Base-by-base conservation (phyloP, 2,329 filamentous ascomycete genomes). In the Myriosclerotinia duriaeana region DNA sequence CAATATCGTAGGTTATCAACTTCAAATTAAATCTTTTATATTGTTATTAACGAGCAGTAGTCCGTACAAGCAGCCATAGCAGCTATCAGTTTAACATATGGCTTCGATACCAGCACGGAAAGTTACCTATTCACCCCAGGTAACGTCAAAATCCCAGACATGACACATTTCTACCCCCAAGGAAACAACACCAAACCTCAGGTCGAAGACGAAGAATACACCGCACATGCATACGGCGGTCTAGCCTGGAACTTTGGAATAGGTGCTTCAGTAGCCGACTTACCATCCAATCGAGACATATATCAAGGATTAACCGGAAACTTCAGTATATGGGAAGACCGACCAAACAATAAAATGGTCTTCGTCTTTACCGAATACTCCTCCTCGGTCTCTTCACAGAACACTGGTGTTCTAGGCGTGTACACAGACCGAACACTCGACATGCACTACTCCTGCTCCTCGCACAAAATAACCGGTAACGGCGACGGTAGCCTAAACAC, bases 21-120 rank as follows among this genome's bases (percentile, higher is more conserved):
- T 22, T 26, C 12, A 2, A 2, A 26, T 26, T 26, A 26, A 26
- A 26, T 26, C 26, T 26, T 26, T 26, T 26, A 26, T 26, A 26
- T 26, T 26, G 26, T 26, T 26, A 26, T 26, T 65, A 3, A 65
- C 22, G 8, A 7, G 3, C 3, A 5, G 1, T 40, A 80, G 79
- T 75, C 74, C 22, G 77, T 79, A 3, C 80, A 82, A 74, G 73
- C 79, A 46, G 79, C 77, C 3, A 73, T 82, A 9, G 80, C 81
- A 0, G 77, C 78, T 42, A 71, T 83, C 0, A 78, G 77, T 26
- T 72, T 83, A 2, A 78, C 78, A 0, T 83, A 81, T 66, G 76
- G 78, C 1, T 77, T 80, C 53, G 79, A 81, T 20, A 69, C 75
- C 2, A 76, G 79, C n/a, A 74, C 77, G 26, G 74, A 71, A 0